Evolutionary conservation across 371 early-diverging fungal genomes (phyloP), one percentile per base, ranked within the genome.

Genomic region (Capillidium rhysosporum): DNA sequence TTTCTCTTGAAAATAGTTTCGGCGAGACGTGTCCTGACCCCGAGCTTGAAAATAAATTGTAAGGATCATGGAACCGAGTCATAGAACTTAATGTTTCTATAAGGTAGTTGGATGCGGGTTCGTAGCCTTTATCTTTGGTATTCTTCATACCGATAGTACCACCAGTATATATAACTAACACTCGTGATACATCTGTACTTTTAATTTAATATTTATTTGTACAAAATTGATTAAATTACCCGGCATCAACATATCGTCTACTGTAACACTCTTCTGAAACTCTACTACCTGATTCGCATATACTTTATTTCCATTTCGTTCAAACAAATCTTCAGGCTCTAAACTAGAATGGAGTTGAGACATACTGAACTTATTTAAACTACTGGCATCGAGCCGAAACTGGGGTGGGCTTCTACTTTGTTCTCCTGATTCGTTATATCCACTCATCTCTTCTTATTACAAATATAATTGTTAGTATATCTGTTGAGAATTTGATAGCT

Each of bases 61-160:
- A 49, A 1, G 82, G 77, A 63, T 92, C 93, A 62, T 94, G 90
- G 65, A 96, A 96, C n/a, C 91, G 78, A 9, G 70, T 60, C 56
- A 85, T 81, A 28, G 63, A 68, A 0, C 79, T 73, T 28, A 96
- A 74, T 10, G 77, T 79, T 30, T 84, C 69, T 0, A 82, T 79
- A 24, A 96, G 69, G 60, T 78, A 84, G 40, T 84, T 80, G 18
- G 80, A 57, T 62, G 70, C 87, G 0, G 89, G 88, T 18, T 77
- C 67, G 60, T 89, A 89, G 1, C 90, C 90, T 48, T 78, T 71
- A 30, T 72, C 68, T 9, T 66, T 68, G 34, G 76, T 79, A 58
- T 86, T 73, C 59, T 80, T 81, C 95, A 92, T 92, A 28, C 94
- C 98, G 61, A 95, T 94, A 1, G 98, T 97, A 4, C 89, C 89